Conservation (phyloP, 352 stramenopile genomes). For the Pythium brachiatum region DNA sequence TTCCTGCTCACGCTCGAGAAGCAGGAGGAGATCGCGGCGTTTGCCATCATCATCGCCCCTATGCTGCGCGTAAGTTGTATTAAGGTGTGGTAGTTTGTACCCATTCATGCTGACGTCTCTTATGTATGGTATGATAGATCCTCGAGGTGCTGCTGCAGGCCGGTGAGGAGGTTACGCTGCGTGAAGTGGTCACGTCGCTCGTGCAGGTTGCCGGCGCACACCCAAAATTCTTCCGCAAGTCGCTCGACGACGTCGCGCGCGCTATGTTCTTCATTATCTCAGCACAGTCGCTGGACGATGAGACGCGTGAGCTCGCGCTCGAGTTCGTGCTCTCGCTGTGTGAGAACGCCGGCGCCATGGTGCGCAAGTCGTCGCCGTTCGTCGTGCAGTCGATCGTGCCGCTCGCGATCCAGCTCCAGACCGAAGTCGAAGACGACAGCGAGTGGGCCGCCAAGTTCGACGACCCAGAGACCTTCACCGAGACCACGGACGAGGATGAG, state of each 20-base stretch:
- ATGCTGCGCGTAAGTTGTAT: slow-evolving; percentile 55
- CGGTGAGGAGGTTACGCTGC: slow-evolving; percentile 63
- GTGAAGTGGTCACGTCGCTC: slow-evolving; percentile 68
- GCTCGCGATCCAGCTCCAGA: slow-evolving; percentile 76
- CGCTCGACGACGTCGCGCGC: slow-evolving; percentile 64
- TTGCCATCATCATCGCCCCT: slow-evolving; percentile 60
- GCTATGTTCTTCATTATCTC: slow-evolving; percentile 82
- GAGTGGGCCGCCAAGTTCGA: slow-evolving; percentile 76
- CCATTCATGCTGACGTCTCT: slow-evolving; percentile 7
- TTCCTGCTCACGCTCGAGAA: slow-evolving; percentile 79
- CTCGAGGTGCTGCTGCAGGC: slow-evolving; percentile 59
- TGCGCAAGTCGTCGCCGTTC: slow-evolving; percentile 63
- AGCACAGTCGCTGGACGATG: slow-evolving; percentile 56
- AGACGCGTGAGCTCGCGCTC: slow-evolving; percentile 76
- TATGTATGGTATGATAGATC: slow-evolving; percentile 34
- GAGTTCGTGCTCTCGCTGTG: slow-evolving; percentile 82
- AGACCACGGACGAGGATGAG: slow-evolving; percentile 59
- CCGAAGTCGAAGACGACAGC: slow-evolving; percentile 73
- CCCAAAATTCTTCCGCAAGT: slow-evolving; percentile 77
- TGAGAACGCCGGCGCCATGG: slow-evolving; percentile 78
- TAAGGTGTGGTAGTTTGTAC: slow-evolving; percentile 2
- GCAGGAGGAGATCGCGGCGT: slow-evolving; percentile 61
- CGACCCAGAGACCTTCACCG: slow-evolving; percentile 73
- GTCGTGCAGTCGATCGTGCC: slow-evolving; percentile 69
- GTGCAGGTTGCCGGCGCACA: slow-evolving; percentile 77